A percentile compares a stretch with the other conserved stretches of the same genome.
Evolutionary conservation across 1,284 basidiomycete genomes (phyloP).

Genomic region (Wolfiporia cocos): DNA sequence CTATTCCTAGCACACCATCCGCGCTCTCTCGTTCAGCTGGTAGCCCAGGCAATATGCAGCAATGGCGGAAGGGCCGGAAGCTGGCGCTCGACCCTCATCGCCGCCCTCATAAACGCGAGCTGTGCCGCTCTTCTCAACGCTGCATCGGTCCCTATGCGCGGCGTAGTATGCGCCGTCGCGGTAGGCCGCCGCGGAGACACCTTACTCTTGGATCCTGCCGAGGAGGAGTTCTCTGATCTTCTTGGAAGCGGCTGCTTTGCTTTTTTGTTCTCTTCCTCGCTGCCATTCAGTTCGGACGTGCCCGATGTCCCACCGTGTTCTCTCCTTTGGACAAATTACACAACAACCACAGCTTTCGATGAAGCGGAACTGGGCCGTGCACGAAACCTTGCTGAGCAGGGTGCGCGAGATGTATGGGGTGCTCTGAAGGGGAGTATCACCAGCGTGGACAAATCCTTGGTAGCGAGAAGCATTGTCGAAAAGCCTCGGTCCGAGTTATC

Average conservation of each 20-base stretch:
- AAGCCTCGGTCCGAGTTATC: too few relatives aligned
- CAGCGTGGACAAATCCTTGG: too few relatives aligned
- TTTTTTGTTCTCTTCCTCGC: constrained; percentile 48
- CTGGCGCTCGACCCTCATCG: constrained; percentile 28
- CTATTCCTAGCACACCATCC: constrained; percentile 60
- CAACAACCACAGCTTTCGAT: constrained; percentile 29
- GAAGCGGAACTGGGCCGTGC: constrained; percentile 37
- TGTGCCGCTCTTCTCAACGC: constrained; percentile 62
- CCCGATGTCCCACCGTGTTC: constrained; percentile 21
- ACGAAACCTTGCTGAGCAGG: constrained; percentile 37
- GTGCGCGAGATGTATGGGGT: constrained; percentile 40
- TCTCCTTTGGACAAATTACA: constrained; percentile 55
- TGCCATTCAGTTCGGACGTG: constrained; percentile 12
- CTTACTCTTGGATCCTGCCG: constrained; percentile 49
- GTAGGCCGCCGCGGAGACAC: constrained; percentile 33
- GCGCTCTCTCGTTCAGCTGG: constrained; percentile 63
- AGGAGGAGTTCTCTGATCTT: constrained; percentile 33
- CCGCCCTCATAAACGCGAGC: constrained; percentile 64
- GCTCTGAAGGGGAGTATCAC: constrained; percentile 38
- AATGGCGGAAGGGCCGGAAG: constrained; percentile 23
- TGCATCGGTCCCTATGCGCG: constrained; percentile 62
- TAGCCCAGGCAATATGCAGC: constrained; percentile 51
- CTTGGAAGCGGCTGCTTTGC: constrained; percentile 57
- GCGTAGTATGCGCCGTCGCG: constrained; percentile 61
- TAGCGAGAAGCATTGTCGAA: too few relatives aligned